Percentiles rank a stretch among this genome's conserved stretches.
Evolutionary conservation across 2,329 filamentous ascomycete genomes (phyloP).

Genomic region (Bisporella sp.): DNA sequence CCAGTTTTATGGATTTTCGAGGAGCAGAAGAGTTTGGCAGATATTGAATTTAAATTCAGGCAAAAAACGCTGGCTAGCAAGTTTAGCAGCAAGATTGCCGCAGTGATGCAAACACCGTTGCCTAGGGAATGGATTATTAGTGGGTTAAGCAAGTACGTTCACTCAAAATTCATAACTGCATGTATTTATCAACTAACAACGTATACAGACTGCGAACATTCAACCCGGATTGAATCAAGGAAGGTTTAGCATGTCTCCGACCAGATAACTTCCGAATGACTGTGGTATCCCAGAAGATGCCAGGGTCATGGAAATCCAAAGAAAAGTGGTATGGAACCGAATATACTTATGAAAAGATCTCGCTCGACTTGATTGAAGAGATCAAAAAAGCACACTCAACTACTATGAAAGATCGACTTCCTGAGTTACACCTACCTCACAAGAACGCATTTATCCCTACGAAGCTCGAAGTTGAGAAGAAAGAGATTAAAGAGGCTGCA

Average conservation of each 20-base stretch:
- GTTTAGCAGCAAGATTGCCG: constrained; percentile 86
- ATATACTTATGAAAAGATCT: constrained; percentile 73
- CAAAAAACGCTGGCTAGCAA: no score
- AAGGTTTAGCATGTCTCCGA: constrained; percentile 69
- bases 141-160: constrained; percentile 84
- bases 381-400: constrained; percentile 58
- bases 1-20: no score
- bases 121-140: no score
- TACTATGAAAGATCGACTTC: constrained; percentile 51
- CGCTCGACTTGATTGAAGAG: no score
- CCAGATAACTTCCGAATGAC: no score
- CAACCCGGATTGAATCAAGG: constrained; percentile 66
- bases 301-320: no score
- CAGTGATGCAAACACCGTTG: no score
- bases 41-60: constrained; percentile 95
- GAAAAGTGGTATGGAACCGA: constrained; percentile 99
- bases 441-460: constrained; percentile 95
- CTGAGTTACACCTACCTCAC: constrained; percentile 77
- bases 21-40: constrained; percentile 82
- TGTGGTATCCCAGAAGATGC: no score
- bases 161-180: no score
- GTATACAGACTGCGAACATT: constrained; percentile 64
- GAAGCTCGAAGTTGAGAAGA: no score
- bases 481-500: no score
- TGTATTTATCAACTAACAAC: no score